A percentile compares a stretch with the other conserved stretches of the same genome.
phyloP scores from a whole-genome alignment of 129 eudicot species.

The Centaurea solstitialis region DNA sequence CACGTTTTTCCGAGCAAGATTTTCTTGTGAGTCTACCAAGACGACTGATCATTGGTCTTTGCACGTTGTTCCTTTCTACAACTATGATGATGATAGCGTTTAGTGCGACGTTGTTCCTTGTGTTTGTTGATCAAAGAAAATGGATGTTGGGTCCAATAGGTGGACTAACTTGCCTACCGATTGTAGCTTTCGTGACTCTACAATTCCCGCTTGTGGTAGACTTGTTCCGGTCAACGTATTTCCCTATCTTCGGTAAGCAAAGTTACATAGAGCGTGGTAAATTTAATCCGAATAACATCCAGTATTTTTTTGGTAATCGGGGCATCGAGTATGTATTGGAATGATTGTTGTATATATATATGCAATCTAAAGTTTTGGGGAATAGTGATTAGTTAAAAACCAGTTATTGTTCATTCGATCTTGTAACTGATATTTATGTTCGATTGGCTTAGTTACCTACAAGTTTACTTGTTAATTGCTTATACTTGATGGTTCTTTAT shows the following conservation, averaged over 20 bases:
- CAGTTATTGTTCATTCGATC: background rate
- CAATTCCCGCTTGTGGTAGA: conserved; percentile 13
- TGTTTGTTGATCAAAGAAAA: background rate
- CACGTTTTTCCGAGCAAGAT: background rate
- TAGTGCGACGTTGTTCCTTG: background rate
- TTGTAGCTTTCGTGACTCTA: background rate
- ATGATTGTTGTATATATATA: background rate
- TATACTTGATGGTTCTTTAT: too few species aligned
- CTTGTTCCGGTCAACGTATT: conserved; percentile 1
- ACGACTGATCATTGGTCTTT: conserved; percentile 15
- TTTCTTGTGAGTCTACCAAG: conserved; percentile 12
- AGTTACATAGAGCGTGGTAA: background rate
- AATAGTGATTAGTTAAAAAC: too few species aligned
- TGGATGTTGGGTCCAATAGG: conserved; percentile 2
- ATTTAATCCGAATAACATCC: background rate
- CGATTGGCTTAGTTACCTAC: background rate
- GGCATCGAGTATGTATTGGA: background rate
- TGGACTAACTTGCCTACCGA: background rate
- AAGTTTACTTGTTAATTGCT: background rate
- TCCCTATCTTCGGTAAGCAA: background rate
- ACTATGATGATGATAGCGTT: conserved; percentile 24
- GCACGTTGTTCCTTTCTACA: conserved; percentile 13
- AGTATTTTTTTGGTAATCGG: background rate
- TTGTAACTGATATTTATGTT: background rate
- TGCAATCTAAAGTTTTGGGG: too few species aligned